phyloP scores from a whole-genome alignment of 2,329 filamentous ascomycete genomes.

The Phyllosticta citribraziliensis region DNA sequence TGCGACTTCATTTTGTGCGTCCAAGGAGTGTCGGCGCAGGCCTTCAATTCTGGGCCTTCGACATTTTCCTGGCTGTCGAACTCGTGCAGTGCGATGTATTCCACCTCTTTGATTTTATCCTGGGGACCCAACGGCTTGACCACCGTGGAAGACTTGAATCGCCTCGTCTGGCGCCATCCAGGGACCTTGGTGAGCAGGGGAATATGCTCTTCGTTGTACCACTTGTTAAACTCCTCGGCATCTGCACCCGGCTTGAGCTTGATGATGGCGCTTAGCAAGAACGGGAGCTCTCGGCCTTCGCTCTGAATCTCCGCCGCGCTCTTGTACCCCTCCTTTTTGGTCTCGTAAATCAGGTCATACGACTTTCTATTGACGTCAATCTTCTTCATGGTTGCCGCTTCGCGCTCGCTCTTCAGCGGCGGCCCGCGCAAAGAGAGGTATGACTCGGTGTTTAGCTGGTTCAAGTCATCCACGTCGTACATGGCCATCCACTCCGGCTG shows the following conservation, averaged over 20 bases:
- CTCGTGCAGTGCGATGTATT: slow-evolving; percentile 59
- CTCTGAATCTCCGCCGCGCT: slow-evolving; percentile 52
- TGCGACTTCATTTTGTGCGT: slow-evolving; percentile 48
- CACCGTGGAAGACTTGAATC: slow-evolving; percentile 58
- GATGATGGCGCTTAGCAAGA: slow-evolving; percentile 54
- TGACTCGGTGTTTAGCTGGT: slow-evolving; percentile 56
- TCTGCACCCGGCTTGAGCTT: slow-evolving; percentile 45
- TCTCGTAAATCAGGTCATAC: slow-evolving; percentile 53
- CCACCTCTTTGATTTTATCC: slow-evolving; percentile 33
- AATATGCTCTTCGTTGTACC: slow-evolving; percentile 68
- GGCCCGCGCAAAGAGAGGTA: slow-evolving; percentile 58
- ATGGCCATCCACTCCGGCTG: slow-evolving; percentile 65
- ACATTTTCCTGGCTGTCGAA: slow-evolving; percentile 59
- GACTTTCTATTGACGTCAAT: slow-evolving; percentile 62
- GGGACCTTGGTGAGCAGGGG: slow-evolving; percentile 62
- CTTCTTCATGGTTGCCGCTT: slow-evolving; percentile 52
- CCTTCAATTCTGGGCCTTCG: slow-evolving; percentile 45
- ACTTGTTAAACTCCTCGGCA: slow-evolving; percentile 50
- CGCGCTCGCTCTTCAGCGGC: slow-evolving; percentile 47
- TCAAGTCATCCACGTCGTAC: slow-evolving; percentile 73
- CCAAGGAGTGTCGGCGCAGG: slow-evolving; percentile 54
- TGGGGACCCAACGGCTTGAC: slow-evolving; percentile 32
- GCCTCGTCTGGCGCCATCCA: slow-evolving; percentile 66
- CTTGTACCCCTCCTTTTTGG: slow-evolving; percentile 47
- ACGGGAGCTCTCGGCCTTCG: slow-evolving; percentile 47